Evolutionary conservation across 768 basidiomycete species (phyloP), one percentile per base, ranked within the genome.

Genomic region (Boletus bicolor): DNA sequence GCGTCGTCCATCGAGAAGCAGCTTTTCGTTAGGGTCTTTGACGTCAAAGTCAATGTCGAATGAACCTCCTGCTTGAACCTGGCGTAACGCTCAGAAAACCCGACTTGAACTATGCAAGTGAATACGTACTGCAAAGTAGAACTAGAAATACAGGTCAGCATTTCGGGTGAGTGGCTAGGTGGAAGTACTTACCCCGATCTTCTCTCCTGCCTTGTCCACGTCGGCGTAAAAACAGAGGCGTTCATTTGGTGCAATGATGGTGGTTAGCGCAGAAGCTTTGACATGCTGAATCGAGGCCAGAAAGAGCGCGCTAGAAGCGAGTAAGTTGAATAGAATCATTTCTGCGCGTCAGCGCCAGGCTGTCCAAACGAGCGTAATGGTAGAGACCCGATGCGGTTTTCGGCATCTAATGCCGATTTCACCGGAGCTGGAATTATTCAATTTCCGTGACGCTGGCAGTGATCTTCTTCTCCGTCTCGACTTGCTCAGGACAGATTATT

Each of bases 1-100:
- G 28, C 87, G 84, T 62, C 81, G 75, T 50, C 94, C 97, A 49
- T 95, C 90, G 44, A 99, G 83, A 26, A 98, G 72, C 35, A 95
- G 76, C 69, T 87, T 91, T 66, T 92, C 90, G 55, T 84, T 86
- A 7, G 97, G 96, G 71, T 96, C 93, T 62, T 88, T 93, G 61
- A 98, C 81, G 59, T 91, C 87, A 68, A 89, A 97, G 78, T 96
- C 93, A 42, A 98, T 88, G 72, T 97, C 96, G 73, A 98, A 98
- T 1, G 92, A 88, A 55, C 96, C 96, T 44, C 96, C 96, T 30
- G 94, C 92, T 85, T 98, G 96, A 36, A 98, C 91, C 91, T 92
- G 36, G 44, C 21, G 19, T 24, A 24, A 50, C 28, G 37, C 19
- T 55, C 34, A 51, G 53, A 38, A 39, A 37, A 30, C 47, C 39